Conservation (phyloP, 805 yeast genomes). For the Spathaspora girioi region DNA sequence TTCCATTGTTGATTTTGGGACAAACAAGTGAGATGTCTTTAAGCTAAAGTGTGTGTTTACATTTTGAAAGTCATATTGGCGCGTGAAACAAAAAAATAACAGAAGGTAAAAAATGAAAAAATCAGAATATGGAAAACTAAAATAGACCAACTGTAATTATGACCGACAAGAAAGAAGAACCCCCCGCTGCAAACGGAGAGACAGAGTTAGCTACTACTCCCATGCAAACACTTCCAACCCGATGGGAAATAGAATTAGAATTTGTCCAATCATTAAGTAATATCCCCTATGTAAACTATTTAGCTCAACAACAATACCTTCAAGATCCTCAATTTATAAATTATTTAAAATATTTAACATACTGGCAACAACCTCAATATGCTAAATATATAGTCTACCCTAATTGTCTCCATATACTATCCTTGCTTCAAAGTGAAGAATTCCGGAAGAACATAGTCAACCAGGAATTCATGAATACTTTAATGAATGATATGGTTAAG, state of each 20-base stretch:
- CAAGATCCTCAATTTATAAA: conserved; percentile 69
- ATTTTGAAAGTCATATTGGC: background rate
- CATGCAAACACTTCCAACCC: conserved; percentile 49
- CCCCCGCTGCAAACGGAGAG: background rate
- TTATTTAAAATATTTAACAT: conserved; percentile 76
- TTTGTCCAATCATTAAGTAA: conserved; percentile 92
- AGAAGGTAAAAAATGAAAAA: background rate
- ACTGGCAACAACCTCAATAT: conserved; percentile 77
- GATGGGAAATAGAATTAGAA: conserved; percentile 90
- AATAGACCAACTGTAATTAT: too few relatives aligned
- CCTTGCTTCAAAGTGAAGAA: conserved; percentile 51
- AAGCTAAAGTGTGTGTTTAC: background rate
- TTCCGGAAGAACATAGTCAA: conserved; percentile 55
- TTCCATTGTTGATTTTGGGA: background rate
- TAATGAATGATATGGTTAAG: conserved; percentile 74
- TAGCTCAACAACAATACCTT: conserved; percentile 79
- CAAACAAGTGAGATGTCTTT: background rate
- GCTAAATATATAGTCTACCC: conserved; percentile 77
- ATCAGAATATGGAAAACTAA: background rate
- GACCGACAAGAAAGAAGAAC: background rate
- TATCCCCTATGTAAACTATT: conserved; percentile 77
- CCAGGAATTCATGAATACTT: conserved; percentile 52
- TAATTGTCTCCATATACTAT: conserved; percentile 77
- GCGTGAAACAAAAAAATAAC: background rate
- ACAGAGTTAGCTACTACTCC: conserved; percentile 1